A percentile compares a stretch with the other conserved stretches of the same genome.
Evolutionary conservation across 495 filamentous ascomycete genomes (phyloP).

Genomic region (Bombardia bombarda): DNA sequence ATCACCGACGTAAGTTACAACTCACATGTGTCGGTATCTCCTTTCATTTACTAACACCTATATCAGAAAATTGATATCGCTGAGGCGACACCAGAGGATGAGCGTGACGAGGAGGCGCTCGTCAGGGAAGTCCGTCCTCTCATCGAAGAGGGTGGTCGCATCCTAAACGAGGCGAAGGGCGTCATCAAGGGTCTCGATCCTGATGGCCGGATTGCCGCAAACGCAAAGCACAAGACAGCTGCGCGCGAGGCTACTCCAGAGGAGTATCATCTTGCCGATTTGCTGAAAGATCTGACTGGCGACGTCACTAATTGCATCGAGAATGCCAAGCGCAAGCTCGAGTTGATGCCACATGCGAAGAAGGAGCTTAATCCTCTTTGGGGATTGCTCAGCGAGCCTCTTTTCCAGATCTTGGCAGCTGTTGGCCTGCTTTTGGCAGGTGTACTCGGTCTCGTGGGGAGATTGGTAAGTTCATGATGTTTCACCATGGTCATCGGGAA

Average conservation of each 20-base stretch:
- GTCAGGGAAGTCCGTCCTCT: slow-evolving; percentile 79
- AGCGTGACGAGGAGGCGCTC: slow-evolving; percentile 84
- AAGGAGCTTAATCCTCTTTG: slow-evolving; percentile 87
- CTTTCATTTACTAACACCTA: neutral
- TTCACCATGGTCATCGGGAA: neutral
- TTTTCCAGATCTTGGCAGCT: slow-evolving; percentile 89
- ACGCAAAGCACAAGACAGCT: slow-evolving; percentile 74
- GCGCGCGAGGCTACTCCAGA: slow-evolving; percentile 79
- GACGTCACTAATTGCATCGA: slow-evolving; percentile 70
- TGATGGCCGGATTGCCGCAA: slow-evolving; percentile 75
- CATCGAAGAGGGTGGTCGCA: slow-evolving; percentile 73
- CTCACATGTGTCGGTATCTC: neutral
- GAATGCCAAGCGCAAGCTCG: slow-evolving; percentile 73
- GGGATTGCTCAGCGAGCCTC: slow-evolving; percentile 71
- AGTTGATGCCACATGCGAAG: slow-evolving; percentile 89
- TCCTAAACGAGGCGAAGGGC: slow-evolving; percentile 83
- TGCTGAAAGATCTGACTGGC: slow-evolving; percentile 65
- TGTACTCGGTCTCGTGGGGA: slow-evolving; percentile 73
- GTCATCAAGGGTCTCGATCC: slow-evolving; percentile 86
- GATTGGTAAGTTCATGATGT: slow-evolving; percentile 37
- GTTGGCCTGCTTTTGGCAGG: slow-evolving; percentile 79
- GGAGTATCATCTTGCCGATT: slow-evolving; percentile 76
- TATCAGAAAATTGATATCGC: slow-evolving; percentile 66
- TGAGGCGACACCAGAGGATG: slow-evolving; percentile 76
- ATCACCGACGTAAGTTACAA: slow-evolving; percentile 67